A percentile compares a stretch with the other conserved stretches of the same genome.
phyloP scores from a whole-genome alignment of 176 grass and related monocot species.

The Thalia dealbata region DNA sequence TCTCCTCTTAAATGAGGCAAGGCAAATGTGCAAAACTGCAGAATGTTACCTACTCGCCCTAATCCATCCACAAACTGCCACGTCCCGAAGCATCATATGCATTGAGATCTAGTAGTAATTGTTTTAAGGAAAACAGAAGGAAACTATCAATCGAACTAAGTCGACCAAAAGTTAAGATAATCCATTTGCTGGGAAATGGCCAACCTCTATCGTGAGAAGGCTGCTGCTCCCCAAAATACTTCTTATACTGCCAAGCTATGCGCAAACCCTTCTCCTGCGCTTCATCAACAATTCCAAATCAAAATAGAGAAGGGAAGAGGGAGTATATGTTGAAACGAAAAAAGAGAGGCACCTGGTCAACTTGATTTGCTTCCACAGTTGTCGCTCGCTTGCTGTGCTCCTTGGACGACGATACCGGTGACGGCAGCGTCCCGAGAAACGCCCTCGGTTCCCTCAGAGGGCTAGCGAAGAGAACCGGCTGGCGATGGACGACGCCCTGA shows the following conservation, averaged over 20 bases:
- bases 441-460: constrained; percentile 46
- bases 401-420: constrained; percentile 41
- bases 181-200: neutral
- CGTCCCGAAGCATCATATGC: neutral
- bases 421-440: constrained; percentile 74
- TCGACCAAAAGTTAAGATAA: neutral
- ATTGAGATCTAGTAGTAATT: neutral
- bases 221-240: constrained; percentile 74
- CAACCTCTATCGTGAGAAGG: constrained; percentile 38
- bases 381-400: constrained; percentile 28
- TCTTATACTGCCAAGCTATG: constrained; percentile 97
- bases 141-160: neutral
- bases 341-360: constrained; percentile 31
- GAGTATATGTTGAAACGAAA: neutral
- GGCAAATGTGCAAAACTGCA: neutral
- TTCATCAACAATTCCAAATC: constrained; percentile 1
- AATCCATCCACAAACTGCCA: neutral
- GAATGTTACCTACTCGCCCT: neutral
- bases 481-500: constrained; percentile 65
- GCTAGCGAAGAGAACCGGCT: constrained; percentile 65
- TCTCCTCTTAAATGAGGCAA: neutral
- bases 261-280: constrained; percentile 73
- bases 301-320: constrained; percentile 5
- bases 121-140: neutral
- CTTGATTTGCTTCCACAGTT: constrained; percentile 16